Evolutionary conservation across 2,329 filamentous ascomycete species (phyloP).

Genomic region (Lanzia echinophila): DNA sequence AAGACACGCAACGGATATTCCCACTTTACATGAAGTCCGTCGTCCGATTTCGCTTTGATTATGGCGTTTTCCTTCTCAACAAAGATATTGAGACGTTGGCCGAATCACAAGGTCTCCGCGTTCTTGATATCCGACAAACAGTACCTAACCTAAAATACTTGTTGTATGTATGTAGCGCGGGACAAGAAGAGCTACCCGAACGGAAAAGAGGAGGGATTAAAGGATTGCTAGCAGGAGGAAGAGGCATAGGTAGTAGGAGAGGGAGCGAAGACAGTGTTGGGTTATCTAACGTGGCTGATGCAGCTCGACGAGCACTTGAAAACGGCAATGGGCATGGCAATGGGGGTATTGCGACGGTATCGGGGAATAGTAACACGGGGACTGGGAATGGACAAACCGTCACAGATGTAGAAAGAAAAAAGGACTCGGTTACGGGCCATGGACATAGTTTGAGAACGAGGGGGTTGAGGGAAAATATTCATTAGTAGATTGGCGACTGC

Average conservation of each 20-base stretch:
- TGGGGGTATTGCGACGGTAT: neutral
- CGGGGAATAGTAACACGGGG: neutral
- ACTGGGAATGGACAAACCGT: slow-evolving; percentile 13
- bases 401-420: neutral
- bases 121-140: slow-evolving; percentile 87
- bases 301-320: slow-evolving; percentile 24
- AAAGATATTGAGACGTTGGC: slow-evolving; percentile 78
- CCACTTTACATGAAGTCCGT: slow-evolving; percentile 69
- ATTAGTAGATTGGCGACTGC: too few relatives aligned
- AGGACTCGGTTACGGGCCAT: slow-evolving; percentile 17
- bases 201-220: slow-evolving; percentile 55
- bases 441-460: slow-evolving; percentile 29
- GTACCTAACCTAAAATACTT: slow-evolving; percentile 91
- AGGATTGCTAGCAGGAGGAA: slow-evolving; percentile 45
- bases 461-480: slow-evolving; percentile 28
- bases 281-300: slow-evolving; percentile 19
- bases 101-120: slow-evolving; percentile 61
- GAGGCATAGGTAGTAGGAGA: slow-evolving; percentile 20
- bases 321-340: slow-evolving; percentile 12
- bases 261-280: slow-evolving; percentile 26
- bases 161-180: slow-evolving; percentile 81
- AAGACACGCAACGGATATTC: slow-evolving; percentile 54
- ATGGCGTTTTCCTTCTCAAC: slow-evolving; percentile 93
- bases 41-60: slow-evolving; percentile 87
- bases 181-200: slow-evolving; percentile 55